Evolutionary conservation across 805 yeast genomes (phyloP), one percentile per base, ranked within the genome.

Genomic region (Tetrapisispora pingtungensis): DNA sequence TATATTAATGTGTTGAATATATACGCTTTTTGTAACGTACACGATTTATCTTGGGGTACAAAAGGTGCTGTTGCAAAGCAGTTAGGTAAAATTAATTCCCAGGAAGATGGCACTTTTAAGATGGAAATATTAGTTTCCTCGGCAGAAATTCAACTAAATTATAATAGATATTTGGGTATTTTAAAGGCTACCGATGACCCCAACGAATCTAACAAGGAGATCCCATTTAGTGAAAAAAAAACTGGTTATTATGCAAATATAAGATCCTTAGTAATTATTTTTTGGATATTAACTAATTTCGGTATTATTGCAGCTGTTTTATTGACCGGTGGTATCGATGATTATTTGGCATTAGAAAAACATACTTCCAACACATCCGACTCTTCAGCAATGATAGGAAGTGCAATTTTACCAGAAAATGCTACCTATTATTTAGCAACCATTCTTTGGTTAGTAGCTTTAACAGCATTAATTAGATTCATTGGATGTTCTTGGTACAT

Each of bases 11-110:
- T 89, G 43, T 70, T 90, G 59, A 88, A 87, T 63, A 90, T 90
- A 49, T 90, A 90, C 65, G 95, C 97, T 2, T 89, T 90, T 62
- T 89, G 97, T 70, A 90, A 90, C 65, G 82, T 90, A 48, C 96
- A 90, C 63, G 98, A 90, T 69, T 80, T 90, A 40, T 84, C 96
- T 7, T 90, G 97, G 97, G 97, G 97, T 61, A 90, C 96, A 4
- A 86, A 89, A 62, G 96, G 95, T 40, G 86, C 81, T 41, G 78
- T 77, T 10, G 73, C 78, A 38, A 58, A 76, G 70, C 66, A 95
- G 75, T 71, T 93, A 55, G 97, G 97, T 48, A 79, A 81, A 37
- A 96, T 95, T 20, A 84, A 81, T 55, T 73, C 85, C 3, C 72
- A 74, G 33, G 74, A 70, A 43, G 78, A 74, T 45, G 87, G 84